Percentiles rank a stretch among this genome's conserved stretches.
Conservation (phyloP, 2,329 filamentous ascomycete species). For the Coniochaeta pulveracea region DNA sequence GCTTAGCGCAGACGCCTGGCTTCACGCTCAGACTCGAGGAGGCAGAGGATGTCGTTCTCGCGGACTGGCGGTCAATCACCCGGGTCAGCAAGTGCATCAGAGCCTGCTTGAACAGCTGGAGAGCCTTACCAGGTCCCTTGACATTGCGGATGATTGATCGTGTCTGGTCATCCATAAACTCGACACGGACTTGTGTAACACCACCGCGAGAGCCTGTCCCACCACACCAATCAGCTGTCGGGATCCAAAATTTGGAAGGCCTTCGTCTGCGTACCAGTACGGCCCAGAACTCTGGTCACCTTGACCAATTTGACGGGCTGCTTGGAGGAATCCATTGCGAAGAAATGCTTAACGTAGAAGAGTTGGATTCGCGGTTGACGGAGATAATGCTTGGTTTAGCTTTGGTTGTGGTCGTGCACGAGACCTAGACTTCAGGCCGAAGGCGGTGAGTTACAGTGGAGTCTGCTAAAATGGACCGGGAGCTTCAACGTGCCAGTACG, state of each 20-base stretch:
- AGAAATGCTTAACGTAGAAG: too few species aligned
- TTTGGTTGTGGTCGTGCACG: too few species aligned
- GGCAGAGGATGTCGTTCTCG: conserved; percentile 95
- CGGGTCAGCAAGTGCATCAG: too few species aligned
- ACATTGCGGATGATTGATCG: conserved; percentile 99
- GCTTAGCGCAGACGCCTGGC: conserved; percentile 91
- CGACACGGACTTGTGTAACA: conserved; percentile 99
- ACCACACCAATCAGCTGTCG: conserved; percentile 6
- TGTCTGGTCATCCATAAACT: conserved; percentile 99
- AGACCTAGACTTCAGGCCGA: too few species aligned
- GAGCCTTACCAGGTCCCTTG: conserved; percentile 91
- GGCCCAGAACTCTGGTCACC: conserved; percentile 96
- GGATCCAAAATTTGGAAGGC: conserved; percentile 3
- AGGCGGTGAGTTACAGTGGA: too few species aligned
- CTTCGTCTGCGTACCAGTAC: conserved; percentile 68
- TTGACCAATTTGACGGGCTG: conserved; percentile 99
- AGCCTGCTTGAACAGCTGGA: too few species aligned
- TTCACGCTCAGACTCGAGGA: conserved; percentile 99
- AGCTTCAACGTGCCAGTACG: too few species aligned
- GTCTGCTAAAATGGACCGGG: too few species aligned
- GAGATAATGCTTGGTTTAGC: too few species aligned
- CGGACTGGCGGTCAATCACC: conserved; percentile 51
- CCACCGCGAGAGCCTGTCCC: conserved; percentile 87
- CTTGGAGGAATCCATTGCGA: conserved; percentile 84
- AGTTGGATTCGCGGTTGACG: too few species aligned